Base-by-base conservation (phyloP, 2,329 filamentous ascomycete species). In the Stemphylium vesicarium region DNA sequence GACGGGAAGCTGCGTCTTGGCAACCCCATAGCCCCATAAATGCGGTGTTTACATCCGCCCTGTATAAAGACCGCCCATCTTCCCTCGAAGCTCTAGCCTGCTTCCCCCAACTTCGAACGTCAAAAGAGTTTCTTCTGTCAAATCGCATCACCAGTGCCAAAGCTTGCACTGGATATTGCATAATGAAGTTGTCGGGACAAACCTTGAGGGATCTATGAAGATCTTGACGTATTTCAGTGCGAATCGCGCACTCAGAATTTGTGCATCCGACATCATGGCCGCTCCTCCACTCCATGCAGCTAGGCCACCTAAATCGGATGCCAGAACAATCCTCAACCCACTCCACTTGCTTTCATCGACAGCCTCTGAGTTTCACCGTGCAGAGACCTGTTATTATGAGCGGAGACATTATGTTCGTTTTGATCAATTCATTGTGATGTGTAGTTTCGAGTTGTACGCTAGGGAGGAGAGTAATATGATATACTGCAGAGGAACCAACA, bases 281-380 rank as follows among this genome's bases (percentile, higher is more conserved):
- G 50, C 61, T 50, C 40, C 43, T 36, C 54, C 38, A 50, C 54
- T 47, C 56, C 52, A 43, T 65, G 57, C 53, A 36, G 60, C 54
- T 31, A 51, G 33, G 53, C 54, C 65, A 68, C 65, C 65, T 68
- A 68, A 67, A 68, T 44, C 56, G 65, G 65, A 60, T 68, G 65
- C 64, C 12, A 68, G 55, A 68, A 11, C 15, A 59, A 60, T 20
- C 11, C 41, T 41, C 12, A 54, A 41, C 46, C 48, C 51, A 37
- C 52, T 55, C 50, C 39, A 44, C 44, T 38, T 45, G 38, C 44
- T 41, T 39, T 48, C 35, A 51, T 51, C 43, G 53, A 50, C 48
- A 56, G 53, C 32, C 42, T 44, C 33, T 46, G 47, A 18, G 48
- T 29, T 5, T 20, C 32, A 24, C 22, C 33, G 36, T 55, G 44